Conservation (phyloP, 139 green algal species). For the Ostreobium quekettii region DNA sequence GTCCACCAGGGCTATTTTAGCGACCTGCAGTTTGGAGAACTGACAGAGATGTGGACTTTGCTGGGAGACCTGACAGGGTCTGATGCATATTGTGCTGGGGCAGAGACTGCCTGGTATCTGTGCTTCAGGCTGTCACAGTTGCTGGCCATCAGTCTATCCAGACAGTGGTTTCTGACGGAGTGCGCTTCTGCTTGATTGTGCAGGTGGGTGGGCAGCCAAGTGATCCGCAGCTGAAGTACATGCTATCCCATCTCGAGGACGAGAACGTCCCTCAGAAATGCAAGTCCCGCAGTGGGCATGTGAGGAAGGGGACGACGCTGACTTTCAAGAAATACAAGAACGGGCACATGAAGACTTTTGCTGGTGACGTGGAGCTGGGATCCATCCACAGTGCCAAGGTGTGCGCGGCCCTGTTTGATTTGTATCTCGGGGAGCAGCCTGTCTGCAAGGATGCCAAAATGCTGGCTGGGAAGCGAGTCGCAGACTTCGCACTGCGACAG, state of each 20-base stretch:
- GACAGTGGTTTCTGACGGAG: background rate
- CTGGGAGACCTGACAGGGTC: no score
- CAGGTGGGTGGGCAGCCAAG: slow-evolving; percentile 27
- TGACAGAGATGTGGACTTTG: background rate
- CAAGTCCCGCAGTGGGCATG: slow-evolving; percentile 21
- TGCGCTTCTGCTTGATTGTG: background rate
- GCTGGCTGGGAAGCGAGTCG: slow-evolving; percentile 5
- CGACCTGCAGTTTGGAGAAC: background rate
- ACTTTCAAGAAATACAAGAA: slow-evolving; percentile 31
- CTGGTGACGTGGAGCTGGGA: slow-evolving; percentile 23
- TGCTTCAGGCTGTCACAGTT: no score
- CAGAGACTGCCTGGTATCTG: no score
- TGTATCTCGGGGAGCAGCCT: slow-evolving; percentile 58
- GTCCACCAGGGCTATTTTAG: background rate
- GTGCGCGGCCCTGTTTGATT: slow-evolving; percentile 50
- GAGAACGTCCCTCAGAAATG: slow-evolving; percentile 4
- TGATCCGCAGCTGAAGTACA: slow-evolving; percentile 32
- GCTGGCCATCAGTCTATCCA: no score
- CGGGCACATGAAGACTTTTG: slow-evolving; percentile 20
- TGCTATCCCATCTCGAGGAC: slow-evolving; percentile 42
- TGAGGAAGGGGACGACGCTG: slow-evolving; percentile 43
- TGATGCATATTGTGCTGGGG: no score
- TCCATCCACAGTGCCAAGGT: slow-evolving; percentile 31
- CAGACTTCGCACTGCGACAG: background rate
- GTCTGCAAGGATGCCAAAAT: slow-evolving; percentile 41